These are phyloP conservation scores for Pichia rugopelliculosa DNA, from an alignment of 805 yeast genomes.

Conservation along the genomic window DNA sequence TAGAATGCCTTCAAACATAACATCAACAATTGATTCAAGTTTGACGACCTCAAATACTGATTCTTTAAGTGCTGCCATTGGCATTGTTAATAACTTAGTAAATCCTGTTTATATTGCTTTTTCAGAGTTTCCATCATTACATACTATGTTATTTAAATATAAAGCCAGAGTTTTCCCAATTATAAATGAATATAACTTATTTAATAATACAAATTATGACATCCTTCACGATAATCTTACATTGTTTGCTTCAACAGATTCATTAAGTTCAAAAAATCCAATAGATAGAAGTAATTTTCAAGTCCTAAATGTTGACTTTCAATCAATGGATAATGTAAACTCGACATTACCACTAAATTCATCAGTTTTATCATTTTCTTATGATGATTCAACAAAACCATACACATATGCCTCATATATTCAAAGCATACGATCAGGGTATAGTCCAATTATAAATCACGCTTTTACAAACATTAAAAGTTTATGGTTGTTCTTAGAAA, in stretches of 20 bases:
- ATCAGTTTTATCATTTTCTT: constrained; percentile 19
- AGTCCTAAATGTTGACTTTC: constrained; percentile 1
- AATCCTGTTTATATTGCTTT: constrained; percentile 5
- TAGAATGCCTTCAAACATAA: background rate
- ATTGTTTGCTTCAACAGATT: constrained; percentile 4
- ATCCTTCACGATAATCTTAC: constrained; percentile 7
- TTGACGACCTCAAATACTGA: constrained; percentile 9
- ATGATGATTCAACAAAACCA: constrained; percentile 31
- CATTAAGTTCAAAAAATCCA: background rate
- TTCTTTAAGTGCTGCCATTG: constrained; percentile 5
- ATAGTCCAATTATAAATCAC: constrained; percentile 53
- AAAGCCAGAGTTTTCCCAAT: constrained; percentile 32
- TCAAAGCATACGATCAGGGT: constrained; percentile 47
- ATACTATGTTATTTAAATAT: constrained; percentile 28
- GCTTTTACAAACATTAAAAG: constrained; percentile 21
- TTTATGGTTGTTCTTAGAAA: constrained; percentile 28
- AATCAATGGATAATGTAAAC: background rate
- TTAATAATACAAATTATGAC: constrained; percentile 27
- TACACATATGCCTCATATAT: constrained; percentile 35
- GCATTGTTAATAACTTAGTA: background rate
- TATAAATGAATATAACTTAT: constrained; percentile 25
- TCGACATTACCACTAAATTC: background rate
- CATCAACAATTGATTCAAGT: constrained; percentile 1
- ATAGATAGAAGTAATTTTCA: background rate
- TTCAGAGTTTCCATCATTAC: constrained; percentile 4